A percentile compares a stretch with the other conserved stretches of the same genome.
Conservation (phyloP, 1,284 basidiomycete genomes). For the Somion occarium region DNA sequence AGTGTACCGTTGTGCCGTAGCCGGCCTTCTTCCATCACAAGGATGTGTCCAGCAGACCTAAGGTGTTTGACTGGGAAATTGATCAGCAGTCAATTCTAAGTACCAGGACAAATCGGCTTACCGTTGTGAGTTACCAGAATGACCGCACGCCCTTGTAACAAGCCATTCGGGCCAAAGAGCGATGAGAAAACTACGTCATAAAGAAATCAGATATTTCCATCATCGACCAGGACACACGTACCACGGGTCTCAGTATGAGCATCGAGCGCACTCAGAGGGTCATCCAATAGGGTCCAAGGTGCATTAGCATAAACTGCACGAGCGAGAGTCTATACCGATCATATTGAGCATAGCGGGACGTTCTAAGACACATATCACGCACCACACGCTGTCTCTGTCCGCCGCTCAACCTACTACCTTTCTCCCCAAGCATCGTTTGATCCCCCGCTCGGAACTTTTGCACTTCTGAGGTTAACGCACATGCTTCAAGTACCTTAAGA, state of each 20-base stretch:
- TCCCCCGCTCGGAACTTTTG: background rate
- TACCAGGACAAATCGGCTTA: too few species aligned
- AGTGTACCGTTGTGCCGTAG: background rate
- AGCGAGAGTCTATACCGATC: background rate
- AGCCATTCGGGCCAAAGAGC: background rate
- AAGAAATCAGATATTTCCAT: background rate
- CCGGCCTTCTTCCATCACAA: background rate
- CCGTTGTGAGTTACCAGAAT: background rate
- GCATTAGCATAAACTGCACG: background rate
- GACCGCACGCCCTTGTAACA: background rate
- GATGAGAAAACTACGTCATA: background rate
- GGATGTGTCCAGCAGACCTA: background rate
- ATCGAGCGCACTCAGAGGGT: background rate
- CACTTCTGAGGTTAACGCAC: background rate
- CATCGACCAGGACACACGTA: background rate
- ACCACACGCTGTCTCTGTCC: background rate
- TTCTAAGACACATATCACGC: background rate
- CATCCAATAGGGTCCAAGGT: background rate
- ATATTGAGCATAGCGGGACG: too few species aligned
- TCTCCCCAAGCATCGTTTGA: background rate
- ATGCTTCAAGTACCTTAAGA: background rate
- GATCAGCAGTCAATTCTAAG: too few species aligned
- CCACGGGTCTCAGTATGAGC: background rate
- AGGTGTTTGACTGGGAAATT: background rate
- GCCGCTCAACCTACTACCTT: background rate